Conservation (phyloP, 148 eudicot species). For the Diospyros lotus region DNA sequence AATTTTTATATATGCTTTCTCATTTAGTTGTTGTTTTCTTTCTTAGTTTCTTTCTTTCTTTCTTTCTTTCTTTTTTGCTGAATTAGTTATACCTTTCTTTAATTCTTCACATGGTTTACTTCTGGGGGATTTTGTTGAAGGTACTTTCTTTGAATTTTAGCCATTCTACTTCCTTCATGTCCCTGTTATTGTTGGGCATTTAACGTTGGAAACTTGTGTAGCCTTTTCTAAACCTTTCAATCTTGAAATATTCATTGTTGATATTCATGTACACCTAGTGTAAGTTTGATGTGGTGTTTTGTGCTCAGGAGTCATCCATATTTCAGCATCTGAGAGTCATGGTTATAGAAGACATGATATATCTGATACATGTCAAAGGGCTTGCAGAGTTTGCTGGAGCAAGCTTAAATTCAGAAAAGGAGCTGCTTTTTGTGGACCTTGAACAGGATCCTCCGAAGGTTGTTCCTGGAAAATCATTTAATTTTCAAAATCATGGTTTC, state of each 20-base stretch:
- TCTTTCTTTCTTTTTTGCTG: too few species aligned
- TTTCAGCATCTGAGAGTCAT: constrained; percentile 67
- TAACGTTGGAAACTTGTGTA: not conserved
- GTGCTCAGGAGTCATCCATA: constrained; percentile 53
- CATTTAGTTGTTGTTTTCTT: too few species aligned
- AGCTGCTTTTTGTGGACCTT: constrained; percentile 64
- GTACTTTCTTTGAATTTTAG: not conserved
- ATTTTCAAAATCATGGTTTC: not conserved
- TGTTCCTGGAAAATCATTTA: not conserved
- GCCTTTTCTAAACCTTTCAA: not conserved
- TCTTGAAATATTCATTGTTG: not conserved
- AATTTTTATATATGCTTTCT: not conserved
- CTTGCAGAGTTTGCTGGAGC: constrained; percentile 57
- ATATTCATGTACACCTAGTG: not conserved
- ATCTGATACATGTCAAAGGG: constrained; percentile 53
- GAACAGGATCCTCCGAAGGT: constrained; percentile 93
- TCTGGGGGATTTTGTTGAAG: not conserved
- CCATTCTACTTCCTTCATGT: not conserved
- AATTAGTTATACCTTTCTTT: too few species aligned
- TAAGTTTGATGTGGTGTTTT: constrained; percentile 4
- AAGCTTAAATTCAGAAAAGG: constrained; percentile 43
- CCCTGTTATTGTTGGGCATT: not conserved
- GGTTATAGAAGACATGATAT: constrained; percentile 95
- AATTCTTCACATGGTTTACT: not conserved
- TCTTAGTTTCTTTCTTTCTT: too few species aligned